Evolutionary conservation across 441 rosid species (phyloP).

Genomic region (Kokia cookei): DNA sequence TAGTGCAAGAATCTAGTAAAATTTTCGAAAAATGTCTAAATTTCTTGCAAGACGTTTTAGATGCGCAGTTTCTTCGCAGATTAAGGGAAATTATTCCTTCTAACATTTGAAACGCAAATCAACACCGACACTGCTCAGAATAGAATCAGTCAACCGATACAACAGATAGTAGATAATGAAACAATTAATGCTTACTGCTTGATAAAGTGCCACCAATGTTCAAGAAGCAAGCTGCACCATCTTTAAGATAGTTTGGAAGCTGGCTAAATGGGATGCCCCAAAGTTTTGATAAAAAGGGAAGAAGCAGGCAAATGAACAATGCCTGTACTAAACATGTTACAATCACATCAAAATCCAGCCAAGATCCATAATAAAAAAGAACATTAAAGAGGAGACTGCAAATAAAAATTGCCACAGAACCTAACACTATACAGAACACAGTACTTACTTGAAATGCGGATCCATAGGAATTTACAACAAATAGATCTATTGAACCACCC

Average conservation of each 20-base stretch:
- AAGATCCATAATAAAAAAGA: constrained; percentile 6
- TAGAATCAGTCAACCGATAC: not conserved
- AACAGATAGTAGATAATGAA: not conserved
- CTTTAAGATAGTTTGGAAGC: constrained; percentile 79
- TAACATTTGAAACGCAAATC: not conserved
- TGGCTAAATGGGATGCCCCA: constrained; percentile 90
- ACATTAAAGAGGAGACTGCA: constrained; percentile 1
- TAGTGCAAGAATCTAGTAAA: not conserved
- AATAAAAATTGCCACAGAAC: not conserved
- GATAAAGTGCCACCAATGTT: constrained; percentile 50
- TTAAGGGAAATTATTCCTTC: not conserved
- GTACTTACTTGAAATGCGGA: constrained; percentile 78
- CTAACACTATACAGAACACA: not conserved
- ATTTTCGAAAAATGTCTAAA: not conserved
- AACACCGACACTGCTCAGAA: not conserved
- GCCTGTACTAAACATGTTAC: constrained; percentile 41
- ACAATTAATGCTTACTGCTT: constrained; percentile 39
- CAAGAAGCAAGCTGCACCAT: constrained; percentile 85
- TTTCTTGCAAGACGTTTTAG: not conserved
- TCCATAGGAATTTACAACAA: constrained; percentile 83
- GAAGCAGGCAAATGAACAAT: constrained; percentile 65
- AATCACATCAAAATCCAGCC: constrained; percentile 9
- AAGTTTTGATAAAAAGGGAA: constrained; percentile 87
- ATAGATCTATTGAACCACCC: constrained; percentile 86
- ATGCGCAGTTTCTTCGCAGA: not conserved